Evolutionary conservation across 2,329 filamentous ascomycete species (phyloP), one percentile per base, ranked within the genome.

Genomic region (Trichoderma semiorbis): DNA sequence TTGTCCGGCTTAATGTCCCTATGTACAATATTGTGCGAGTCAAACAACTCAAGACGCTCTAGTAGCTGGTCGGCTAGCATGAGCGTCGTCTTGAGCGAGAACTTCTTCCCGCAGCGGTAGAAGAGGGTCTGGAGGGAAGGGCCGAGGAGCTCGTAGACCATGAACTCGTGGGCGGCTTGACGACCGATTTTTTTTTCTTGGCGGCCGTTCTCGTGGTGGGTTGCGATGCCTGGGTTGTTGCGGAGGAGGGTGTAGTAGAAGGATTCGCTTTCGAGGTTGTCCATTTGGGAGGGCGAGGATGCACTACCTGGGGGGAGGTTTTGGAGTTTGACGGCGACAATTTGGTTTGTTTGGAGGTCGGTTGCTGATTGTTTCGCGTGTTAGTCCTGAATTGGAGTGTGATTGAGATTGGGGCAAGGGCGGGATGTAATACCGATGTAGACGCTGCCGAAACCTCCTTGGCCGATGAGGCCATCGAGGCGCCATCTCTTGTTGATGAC

Each of bases 61-160:
- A 77, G 73, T 12, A 73, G 58, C 71, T 77, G 74, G 26, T 77
- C 74, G 11, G 72, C 75, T 1, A 77, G 58, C 7, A 76, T 73
- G 36, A 77, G 75, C 10, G 74, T 63, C 7, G 75, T 77, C 72
- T 77, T 77, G 58, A 76, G 73, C 5, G 75, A 76, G 53, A 77
- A 74, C 3, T 34, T 18, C 7, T 68, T 58, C 60, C 58, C 65
- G 70, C 75, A 77, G 60, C 72, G 74, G 47, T 74, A 72, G 70
- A 76, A 92, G 26, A 93, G 84, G 78, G 92, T 90, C 81, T 92
- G 90, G 79, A 93, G 85, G 74, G 88, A 90, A 60, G 91, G 90
- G 71, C 91, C 91, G 72, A 79, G 75, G 57, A 78, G 69, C 18
- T 78, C 75, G 30, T 69, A 70, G 34, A 78, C 75, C 71, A 79